Conservation (phyloP, 352 stramenopile species). For the Thalassiosira mediterranea region DNA sequence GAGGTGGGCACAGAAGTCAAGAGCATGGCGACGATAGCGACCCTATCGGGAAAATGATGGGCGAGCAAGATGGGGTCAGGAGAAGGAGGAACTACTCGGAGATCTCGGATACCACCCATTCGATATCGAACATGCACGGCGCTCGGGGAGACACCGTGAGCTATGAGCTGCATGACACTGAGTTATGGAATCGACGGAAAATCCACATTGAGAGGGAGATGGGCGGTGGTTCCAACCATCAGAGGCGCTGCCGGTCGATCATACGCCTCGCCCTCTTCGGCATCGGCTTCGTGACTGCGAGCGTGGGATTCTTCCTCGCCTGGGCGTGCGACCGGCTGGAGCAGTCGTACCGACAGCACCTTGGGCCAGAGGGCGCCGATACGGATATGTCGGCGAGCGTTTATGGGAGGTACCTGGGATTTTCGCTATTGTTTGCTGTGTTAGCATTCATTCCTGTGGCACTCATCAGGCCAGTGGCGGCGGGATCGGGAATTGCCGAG, state of each 20-base stretch:
- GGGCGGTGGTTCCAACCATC: not conserved
- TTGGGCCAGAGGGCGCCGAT: too few species aligned
- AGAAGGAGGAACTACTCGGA: too few species aligned
- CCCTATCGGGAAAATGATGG: too few species aligned
- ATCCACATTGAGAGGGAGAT: not conserved
- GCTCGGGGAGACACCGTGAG: not conserved
- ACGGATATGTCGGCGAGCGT: not conserved
- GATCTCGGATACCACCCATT: too few species aligned
- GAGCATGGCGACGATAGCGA: too few species aligned
- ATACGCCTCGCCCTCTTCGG: not conserved
- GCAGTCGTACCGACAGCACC: not conserved
- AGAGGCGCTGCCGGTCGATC: not conserved
- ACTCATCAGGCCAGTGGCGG: conserved; percentile 85
- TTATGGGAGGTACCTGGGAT: not conserved
- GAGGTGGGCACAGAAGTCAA: too few species aligned
- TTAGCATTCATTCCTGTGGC: conserved; percentile 17
- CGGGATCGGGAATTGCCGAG: conserved; percentile 89
- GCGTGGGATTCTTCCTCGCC: not conserved
- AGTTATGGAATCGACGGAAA: not conserved
- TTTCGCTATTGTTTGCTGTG: not conserved
- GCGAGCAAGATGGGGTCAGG: too few species aligned
- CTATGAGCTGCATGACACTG: not conserved
- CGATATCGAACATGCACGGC: too few species aligned
- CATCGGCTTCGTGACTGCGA: not conserved
- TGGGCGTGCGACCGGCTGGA: not conserved